Conservation (phyloP, 1,284 basidiomycete genomes). For the Singerocomus inundabilis region DNA sequence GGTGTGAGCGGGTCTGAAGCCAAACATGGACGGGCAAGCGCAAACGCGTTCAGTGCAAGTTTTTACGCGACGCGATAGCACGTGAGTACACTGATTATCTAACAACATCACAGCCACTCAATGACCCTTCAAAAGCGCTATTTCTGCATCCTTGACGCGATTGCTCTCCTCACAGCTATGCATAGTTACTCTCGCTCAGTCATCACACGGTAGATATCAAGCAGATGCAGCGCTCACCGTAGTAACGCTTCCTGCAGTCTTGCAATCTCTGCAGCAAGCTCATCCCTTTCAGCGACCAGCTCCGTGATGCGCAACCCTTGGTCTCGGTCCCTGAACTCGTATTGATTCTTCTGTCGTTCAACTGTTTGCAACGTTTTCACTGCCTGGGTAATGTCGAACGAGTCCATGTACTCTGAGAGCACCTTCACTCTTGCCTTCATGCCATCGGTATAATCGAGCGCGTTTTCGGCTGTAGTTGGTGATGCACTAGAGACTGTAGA, state of each 20-base stretch:
- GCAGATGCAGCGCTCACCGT: constrained; percentile 13
- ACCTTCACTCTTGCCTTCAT: constrained; percentile 26
- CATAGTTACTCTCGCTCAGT: not conserved
- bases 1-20: constrained; percentile 31
- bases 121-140: not conserved
- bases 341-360: constrained; percentile 26
- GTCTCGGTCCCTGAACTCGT: constrained; percentile 24
- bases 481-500: constrained; percentile 16
- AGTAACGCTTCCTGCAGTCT: constrained; percentile 14
- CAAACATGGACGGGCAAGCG: constrained; percentile 23
- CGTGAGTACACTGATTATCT: constrained; percentile 30
- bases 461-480: constrained; percentile 29
- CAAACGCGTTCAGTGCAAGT: constrained; percentile 12
- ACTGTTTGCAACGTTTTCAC: constrained; percentile 11
- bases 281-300: constrained; percentile 22
- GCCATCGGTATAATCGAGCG: constrained; percentile 26
- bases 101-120: constrained; percentile 10
- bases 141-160: constrained; percentile 4
- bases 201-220: not conserved
- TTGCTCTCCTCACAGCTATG: constrained; percentile 11
- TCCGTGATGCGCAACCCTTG: constrained; percentile 27
- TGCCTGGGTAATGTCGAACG: constrained; percentile 25
- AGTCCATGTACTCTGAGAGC: constrained; percentile 28
- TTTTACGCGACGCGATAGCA: constrained; percentile 30
- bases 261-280: constrained; percentile 16